phyloP scores from a whole-genome alignment of 116 monocot species.

The Trichopus zeylanicus region DNA sequence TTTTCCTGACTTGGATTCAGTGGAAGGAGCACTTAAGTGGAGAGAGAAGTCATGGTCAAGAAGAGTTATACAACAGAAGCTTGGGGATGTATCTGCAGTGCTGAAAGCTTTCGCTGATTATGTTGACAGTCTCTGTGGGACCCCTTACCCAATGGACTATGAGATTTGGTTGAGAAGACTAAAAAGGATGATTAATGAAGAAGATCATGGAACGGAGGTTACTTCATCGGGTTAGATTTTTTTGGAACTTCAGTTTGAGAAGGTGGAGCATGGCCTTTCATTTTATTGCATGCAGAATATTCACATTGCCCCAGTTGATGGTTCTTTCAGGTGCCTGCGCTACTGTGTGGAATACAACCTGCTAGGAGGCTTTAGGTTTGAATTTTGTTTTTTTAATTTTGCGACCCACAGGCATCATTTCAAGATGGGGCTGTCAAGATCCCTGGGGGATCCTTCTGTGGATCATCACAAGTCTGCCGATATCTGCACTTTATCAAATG shows the following conservation, averaged over 20 bases:
- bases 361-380: neutral
- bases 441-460: neutral
- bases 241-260: neutral
- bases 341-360: neutral
- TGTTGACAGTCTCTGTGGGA: slow-evolving; percentile 93
- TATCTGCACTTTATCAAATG: too few relatives aligned
- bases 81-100: slow-evolving; percentile 85
- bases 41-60: slow-evolving; percentile 77
- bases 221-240: slow-evolving; percentile 41
- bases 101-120: slow-evolving; percentile 98
- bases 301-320: neutral
- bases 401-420: neutral
- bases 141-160: slow-evolving; percentile 84
- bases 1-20: slow-evolving; percentile 71
- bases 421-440: neutral
- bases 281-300: too few relatives aligned
- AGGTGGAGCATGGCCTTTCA: too few relatives aligned
- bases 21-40: slow-evolving; percentile 86
- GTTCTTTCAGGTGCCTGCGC: too few relatives aligned
- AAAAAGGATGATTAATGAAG: slow-evolving; percentile 61
- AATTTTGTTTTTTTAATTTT: neutral
- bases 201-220: slow-evolving; percentile 76
- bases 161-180: slow-evolving; percentile 94
- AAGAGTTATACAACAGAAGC: slow-evolving; percentile 85
- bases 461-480: too few relatives aligned